Evolutionary conservation across 164 flowering plant species (phyloP).

Genomic region (Chloranthus sessilifolius): DNA sequence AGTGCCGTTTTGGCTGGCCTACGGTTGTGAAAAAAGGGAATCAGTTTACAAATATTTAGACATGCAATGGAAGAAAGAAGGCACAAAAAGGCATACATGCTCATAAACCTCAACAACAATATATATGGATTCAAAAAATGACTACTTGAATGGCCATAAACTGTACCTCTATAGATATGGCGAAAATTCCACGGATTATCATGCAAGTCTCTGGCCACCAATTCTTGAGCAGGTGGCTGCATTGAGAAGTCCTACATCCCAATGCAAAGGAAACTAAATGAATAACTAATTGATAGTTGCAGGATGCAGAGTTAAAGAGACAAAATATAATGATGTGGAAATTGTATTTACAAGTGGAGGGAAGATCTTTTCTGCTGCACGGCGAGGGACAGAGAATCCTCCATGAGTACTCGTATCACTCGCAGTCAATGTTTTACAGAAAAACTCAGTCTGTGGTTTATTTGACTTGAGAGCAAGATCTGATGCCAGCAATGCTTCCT

Average conservation of each 20-base stretch:
- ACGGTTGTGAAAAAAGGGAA: slow-evolving; percentile 4
- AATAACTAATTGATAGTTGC: neutral
- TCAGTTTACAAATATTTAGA: neutral
- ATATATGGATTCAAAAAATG: too few relatives aligned
- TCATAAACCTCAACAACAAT: too few relatives aligned
- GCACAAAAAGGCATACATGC: too few relatives aligned
- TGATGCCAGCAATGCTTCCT: slow-evolving; percentile 81
- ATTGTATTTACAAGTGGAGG: slow-evolving; percentile 75
- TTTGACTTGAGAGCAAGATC: slow-evolving; percentile 74
- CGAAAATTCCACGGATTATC: slow-evolving; percentile 87
- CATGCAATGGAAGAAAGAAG: too few relatives aligned
- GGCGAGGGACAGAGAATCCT: slow-evolving; percentile 99
- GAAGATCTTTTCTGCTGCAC: slow-evolving; percentile 96
- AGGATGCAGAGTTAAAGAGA: neutral
- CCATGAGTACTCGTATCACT: slow-evolving; percentile 99
- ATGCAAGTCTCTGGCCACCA: slow-evolving; percentile 83
- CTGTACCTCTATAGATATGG: slow-evolving; percentile 83
- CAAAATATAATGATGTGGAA: neutral
- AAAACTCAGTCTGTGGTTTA: slow-evolving; percentile 86
- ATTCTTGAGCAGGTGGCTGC: slow-evolving; percentile 99
- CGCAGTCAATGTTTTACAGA: slow-evolving; percentile 95
- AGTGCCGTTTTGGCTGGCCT: slow-evolving; percentile 98
- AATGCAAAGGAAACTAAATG: neutral
- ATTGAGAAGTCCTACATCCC: slow-evolving; percentile 66
- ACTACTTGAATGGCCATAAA: neutral